Percentiles rank a stretch among this genome's conserved stretches.
Conservation (phyloP, 2,329 filamentous ascomycete species). For the Aspergillus fijiensis region DNA sequence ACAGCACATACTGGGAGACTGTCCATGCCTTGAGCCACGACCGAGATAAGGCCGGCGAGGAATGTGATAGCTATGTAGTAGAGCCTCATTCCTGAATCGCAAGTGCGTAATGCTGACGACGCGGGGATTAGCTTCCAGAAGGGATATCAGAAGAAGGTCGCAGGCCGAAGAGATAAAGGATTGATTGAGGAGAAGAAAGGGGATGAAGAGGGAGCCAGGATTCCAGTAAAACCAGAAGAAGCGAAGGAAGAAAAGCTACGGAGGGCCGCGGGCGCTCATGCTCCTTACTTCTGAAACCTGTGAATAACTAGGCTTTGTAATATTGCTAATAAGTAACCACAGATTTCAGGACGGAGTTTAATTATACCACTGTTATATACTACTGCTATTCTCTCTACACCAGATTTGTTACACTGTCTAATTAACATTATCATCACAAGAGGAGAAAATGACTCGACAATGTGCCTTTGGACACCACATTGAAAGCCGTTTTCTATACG, state of each 20-base stretch:
- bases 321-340: not conserved
- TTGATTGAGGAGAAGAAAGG: too few species aligned
- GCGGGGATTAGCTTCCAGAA: too few species aligned
- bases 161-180: too few species aligned
- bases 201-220: too few species aligned
- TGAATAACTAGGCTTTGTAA: not conserved
- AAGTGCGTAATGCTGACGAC: not conserved
- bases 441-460: not conserved
- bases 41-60: slow-evolving; percentile 52
- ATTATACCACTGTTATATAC: too few species aligned
- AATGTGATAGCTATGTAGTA: slow-evolving; percentile 53
- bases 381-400: not conserved
- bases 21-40: slow-evolving; percentile 47
- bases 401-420: not conserved
- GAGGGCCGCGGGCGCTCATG: not conserved
- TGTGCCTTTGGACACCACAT: not conserved
- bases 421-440: not conserved
- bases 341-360: not conserved
- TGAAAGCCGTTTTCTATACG: too few species aligned
- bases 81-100: slow-evolving; percentile 48
- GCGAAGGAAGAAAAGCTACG: not conserved
- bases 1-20: slow-evolving; percentile 57
- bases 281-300: not conserved
- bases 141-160: too few species aligned
- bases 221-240: too few species aligned